Conservation (phyloP, 2,329 filamentous ascomycete species). For the Ascocoryne sarcoides region DNA sequence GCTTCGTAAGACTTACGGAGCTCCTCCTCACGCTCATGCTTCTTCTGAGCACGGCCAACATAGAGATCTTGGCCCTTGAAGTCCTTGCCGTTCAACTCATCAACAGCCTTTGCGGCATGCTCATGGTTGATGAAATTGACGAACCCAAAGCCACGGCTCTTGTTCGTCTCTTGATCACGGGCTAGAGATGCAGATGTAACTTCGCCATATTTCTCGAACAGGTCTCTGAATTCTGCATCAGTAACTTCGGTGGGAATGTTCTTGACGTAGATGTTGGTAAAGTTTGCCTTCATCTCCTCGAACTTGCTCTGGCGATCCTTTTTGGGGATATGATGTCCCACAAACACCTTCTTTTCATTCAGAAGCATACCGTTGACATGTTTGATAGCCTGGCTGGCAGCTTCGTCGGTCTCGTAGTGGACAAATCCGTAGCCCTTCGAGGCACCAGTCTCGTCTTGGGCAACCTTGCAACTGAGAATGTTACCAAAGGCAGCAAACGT, state of each 20-base stretch:
- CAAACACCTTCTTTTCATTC: constrained; percentile 99
- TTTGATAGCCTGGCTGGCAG: constrained; percentile 95
- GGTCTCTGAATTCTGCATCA: constrained; percentile 87
- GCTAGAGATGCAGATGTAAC: constrained; percentile 94
- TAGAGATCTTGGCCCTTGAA: constrained; percentile 94
- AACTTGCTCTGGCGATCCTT: constrained; percentile 99
- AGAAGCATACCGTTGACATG: constrained; percentile 99
- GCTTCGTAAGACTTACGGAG: constrained; percentile 98
- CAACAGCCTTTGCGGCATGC: constrained; percentile 74
- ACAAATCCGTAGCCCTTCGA: constrained; percentile 99
- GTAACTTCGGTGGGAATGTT: constrained; percentile 79
- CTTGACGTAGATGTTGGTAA: constrained; percentile 99
- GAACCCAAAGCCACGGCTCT: constrained; percentile 92
- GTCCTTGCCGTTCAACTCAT: constrained; percentile 84
- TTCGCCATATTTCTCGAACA: constrained; percentile 87
- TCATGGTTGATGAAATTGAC: constrained; percentile 95
- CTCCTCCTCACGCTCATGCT: constrained; percentile 99
- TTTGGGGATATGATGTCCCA: constrained; percentile 98
- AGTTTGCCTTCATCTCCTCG: constrained; percentile 99
- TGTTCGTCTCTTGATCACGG: constrained; percentile 72
- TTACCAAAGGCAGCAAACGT: constrained; percentile 98
- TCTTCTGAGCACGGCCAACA: constrained; percentile 98
- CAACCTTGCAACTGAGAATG: constrained; percentile 99
- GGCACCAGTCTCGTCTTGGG: constrained; percentile 90
- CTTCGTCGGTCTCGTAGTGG: constrained; percentile 98